phyloP scores from a whole-genome alignment of 805 yeast species.

The Nakazawaea laoshanensis region DNA sequence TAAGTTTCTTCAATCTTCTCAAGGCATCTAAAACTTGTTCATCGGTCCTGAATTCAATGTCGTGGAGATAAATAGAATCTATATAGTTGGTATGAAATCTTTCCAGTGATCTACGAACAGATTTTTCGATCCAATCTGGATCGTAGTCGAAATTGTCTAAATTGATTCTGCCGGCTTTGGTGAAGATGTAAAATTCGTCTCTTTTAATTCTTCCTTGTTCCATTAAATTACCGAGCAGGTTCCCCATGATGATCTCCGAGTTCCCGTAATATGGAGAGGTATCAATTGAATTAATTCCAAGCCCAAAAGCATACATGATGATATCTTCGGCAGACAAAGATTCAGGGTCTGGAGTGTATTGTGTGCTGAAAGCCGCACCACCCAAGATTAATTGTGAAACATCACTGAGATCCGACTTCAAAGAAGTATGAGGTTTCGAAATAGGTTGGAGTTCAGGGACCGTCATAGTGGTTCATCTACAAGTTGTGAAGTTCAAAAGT shows the following conservation, averaged over 20 bases:
- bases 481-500: no score
- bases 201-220: constrained; percentile 38
- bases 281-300: constrained; percentile 73
- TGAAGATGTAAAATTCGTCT: constrained; percentile 59
- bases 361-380: constrained; percentile 82
- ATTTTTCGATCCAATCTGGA: constrained; percentile 45
- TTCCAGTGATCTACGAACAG: constrained; percentile 58
- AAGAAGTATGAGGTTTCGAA: constrained; percentile 8
- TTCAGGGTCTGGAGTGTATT: constrained; percentile 65
- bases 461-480: no score
- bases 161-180: constrained; percentile 78
- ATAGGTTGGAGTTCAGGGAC: no score
- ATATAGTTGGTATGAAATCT: constrained; percentile 61
- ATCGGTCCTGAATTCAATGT: constrained; percentile 68
- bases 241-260: constrained; percentile 68
- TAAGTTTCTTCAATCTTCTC: constrained; percentile 46
- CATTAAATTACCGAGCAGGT: constrained; percentile 39
- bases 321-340: constrained; percentile 50
- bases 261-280: constrained; percentile 94
- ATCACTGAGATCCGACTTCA: constrained; percentile 16
- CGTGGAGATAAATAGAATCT: constrained; percentile 83
- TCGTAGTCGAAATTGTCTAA: constrained; percentile 71
- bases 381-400: constrained; percentile 66
- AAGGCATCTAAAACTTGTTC: constrained; percentile 56
- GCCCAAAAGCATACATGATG: constrained; percentile 47